A percentile compares a stretch with the other conserved stretches of the same genome.
These are phyloP conservation scores for Debaryomyces singareniensis DNA, from an alignment of 1,139 yeast genomes.

Conservation along the genomic window DNA sequence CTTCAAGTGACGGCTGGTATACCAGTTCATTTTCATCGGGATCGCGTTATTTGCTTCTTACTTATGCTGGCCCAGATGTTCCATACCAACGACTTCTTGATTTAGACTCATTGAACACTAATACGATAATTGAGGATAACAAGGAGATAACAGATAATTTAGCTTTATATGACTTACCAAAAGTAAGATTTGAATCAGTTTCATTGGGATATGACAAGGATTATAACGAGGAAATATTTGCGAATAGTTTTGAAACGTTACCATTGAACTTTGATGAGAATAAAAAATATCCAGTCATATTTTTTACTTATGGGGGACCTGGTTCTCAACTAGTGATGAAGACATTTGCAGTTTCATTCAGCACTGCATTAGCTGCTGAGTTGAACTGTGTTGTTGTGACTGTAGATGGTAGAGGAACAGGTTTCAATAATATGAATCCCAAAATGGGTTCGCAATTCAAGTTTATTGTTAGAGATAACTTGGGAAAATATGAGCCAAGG, in stretches of 20 bases:
- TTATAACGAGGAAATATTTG: constrained; percentile 32
- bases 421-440: constrained; percentile 43
- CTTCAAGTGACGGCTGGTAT: constrained; percentile 58
- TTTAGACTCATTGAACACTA: constrained; percentile 28
- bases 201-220: constrained; percentile 40
- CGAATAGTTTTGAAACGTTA: constrained; percentile 54
- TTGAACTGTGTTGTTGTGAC: constrained; percentile 69
- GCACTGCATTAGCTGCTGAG: constrained; percentile 62
- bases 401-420: constrained; percentile 82
- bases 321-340: constrained; percentile 65
- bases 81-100: constrained; percentile 65
- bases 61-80: constrained; percentile 58
- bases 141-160: constrained; percentile 31
- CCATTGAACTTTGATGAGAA: constrained; percentile 55
- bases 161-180: constrained; percentile 43
- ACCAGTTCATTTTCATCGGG: constrained; percentile 65
- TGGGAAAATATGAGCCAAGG: constrained; percentile 62
- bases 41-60: constrained; percentile 52
- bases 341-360: constrained; percentile 48
- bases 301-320: constrained; percentile 80
- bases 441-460: constrained; percentile 44
- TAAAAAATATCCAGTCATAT: constrained; percentile 60
- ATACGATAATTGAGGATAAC: constrained; percentile 45
- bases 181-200: constrained; percentile 38
- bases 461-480: constrained; percentile 55